Percentiles rank a stretch among this genome's conserved stretches.
Conservation (phyloP, 2,329 filamentous ascomycete species). For the Colletotrichum kahawae region DNA sequence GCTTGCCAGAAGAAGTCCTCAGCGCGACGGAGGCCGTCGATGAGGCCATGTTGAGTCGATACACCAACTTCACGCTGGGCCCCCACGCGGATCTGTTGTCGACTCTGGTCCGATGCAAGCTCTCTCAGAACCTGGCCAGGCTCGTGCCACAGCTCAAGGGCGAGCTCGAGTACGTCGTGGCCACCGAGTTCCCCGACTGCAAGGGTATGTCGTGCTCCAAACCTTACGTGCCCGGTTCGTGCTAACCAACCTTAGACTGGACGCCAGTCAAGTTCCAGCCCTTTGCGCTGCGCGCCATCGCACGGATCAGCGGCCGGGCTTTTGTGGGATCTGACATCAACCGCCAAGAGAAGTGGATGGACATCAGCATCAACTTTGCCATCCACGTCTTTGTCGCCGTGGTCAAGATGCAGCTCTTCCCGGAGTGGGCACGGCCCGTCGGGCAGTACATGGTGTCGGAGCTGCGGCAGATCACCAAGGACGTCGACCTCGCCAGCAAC, state of each 20-base stretch:
- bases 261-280: conserved; percentile 57
- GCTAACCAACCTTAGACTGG: conserved; percentile 50
- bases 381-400: conserved; percentile 53
- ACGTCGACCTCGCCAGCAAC: conserved; percentile 45
- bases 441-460: conserved; percentile 53
- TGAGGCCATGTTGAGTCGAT: conserved; percentile 56
- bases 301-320: conserved; percentile 57
- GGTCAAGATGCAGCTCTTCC: conserved; percentile 56
- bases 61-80: conserved; percentile 54
- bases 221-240: not conserved
- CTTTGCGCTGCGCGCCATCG: conserved; percentile 55
- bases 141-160: conserved; percentile 50
- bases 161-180: conserved; percentile 51
- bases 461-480: conserved; percentile 46
- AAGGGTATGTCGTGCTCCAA: conserved; percentile 33
- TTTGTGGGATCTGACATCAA: conserved; percentile 58
- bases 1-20: conserved; percentile 51
- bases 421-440: conserved; percentile 51
- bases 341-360: conserved; percentile 59
- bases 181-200: conserved; percentile 53
- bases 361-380: conserved; percentile 55
- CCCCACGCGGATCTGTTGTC: conserved; percentile 50
- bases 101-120: conserved; percentile 48
- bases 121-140: conserved; percentile 52
- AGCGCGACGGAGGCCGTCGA: conserved; percentile 54